Evolutionary conservation across 208 protist species (phyloP).

Genomic region (Acanthamoeba lenticulata): DNA sequence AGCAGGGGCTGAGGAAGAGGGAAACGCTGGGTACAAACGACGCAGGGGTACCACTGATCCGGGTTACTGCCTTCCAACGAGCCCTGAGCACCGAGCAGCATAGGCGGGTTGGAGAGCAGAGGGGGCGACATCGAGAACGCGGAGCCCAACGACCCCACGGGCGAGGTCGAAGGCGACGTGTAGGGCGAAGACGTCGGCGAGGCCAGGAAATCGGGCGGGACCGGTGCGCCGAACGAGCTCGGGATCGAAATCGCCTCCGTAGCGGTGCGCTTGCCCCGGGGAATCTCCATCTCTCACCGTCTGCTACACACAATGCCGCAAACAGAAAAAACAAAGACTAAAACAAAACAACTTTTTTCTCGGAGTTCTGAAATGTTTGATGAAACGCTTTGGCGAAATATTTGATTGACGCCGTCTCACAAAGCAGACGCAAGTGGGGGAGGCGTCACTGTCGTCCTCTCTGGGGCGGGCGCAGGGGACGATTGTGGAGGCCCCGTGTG

Average conservation of each 20-base stretch:
- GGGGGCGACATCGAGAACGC: conserved; percentile 25
- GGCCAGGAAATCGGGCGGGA: conserved; percentile 13
- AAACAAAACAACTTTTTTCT: too few relatives aligned
- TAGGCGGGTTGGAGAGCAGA: neutral
- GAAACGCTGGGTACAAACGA: conserved; percentile 7
- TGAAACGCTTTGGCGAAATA: too few relatives aligned
- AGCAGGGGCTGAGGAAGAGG: neutral
- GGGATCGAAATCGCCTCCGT: neutral
- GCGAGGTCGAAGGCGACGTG: conserved; percentile 26
- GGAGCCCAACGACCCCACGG: neutral
- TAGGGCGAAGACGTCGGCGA: conserved; percentile 50
- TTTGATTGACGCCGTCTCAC: too few relatives aligned
- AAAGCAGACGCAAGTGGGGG: neutral
- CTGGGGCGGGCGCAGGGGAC: neutral
- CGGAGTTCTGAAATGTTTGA: too few relatives aligned
- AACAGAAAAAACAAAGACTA: too few relatives aligned
- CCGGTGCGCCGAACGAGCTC: neutral
- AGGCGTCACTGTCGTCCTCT: neutral
- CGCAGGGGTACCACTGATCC: neutral
- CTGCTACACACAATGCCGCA: too few relatives aligned
- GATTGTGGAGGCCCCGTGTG: neutral
- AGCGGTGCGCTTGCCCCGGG: neutral
- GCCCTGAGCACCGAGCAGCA: neutral
- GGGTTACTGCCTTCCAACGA: neutral
- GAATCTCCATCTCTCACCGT: too few relatives aligned